A percentile compares a stretch with the other conserved stretches of the same genome.
These are phyloP conservation scores for Conticribra weissflogii DNA, from an alignment of 108 stramenopile species.

Conservation along the genomic window DNA sequence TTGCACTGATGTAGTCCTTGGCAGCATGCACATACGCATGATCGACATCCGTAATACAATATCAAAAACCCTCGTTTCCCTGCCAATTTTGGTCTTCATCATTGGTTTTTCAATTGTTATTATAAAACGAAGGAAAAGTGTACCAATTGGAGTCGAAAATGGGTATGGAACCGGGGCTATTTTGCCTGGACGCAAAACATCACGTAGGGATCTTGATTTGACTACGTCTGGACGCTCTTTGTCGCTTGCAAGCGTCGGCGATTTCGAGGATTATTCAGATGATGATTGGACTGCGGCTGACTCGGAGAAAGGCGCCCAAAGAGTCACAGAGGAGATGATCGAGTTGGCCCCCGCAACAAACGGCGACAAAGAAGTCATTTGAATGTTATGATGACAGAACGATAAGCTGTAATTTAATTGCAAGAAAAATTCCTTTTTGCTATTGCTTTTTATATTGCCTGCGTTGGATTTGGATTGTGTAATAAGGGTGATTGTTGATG, in stretches of 20 bases:
- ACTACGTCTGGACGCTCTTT: no score
- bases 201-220: no score
- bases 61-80: background rate
- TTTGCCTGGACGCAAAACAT: no score
- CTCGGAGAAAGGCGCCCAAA: slow-evolving; percentile 12
- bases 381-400: no score
- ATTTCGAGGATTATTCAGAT: slow-evolving; percentile 30
- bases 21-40: slow-evolving; percentile 23
- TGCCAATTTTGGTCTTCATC: slow-evolving; percentile 5
- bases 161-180: no score
- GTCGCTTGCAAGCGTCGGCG: no score
- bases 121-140: slow-evolving; percentile 9
- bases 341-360: slow-evolving; percentile 5
- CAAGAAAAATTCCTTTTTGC: background rate
- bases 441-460: no score
- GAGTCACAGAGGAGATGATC: slow-evolving; percentile 17
- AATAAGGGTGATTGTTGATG: no score
- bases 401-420: background rate
- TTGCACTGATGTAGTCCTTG: slow-evolving; percentile 36
- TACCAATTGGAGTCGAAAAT: background rate
- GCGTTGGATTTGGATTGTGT: no score
- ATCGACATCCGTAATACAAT: slow-evolving; percentile 8
- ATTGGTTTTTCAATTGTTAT: slow-evolving; percentile 7
- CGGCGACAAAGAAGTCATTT: background rate
- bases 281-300: slow-evolving; percentile 51